Conservation (phyloP, 176 grass and related monocot genomes). For the Olyra latifolia region DNA sequence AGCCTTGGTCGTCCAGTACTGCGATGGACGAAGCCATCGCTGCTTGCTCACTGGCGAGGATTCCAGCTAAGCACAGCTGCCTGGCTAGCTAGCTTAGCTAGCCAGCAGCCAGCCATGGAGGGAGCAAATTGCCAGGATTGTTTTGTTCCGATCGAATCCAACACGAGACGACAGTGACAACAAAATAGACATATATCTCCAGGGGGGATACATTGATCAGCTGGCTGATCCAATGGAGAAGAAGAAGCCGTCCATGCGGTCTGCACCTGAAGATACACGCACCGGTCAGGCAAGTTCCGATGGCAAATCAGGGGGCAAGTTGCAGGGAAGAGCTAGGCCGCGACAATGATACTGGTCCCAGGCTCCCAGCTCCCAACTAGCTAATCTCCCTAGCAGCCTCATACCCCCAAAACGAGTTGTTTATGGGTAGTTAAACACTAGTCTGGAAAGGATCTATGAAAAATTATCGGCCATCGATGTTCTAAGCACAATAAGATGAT, state of each 20-base stretch:
- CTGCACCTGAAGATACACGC: neutral
- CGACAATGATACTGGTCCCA: neutral
- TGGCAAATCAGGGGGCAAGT: neutral
- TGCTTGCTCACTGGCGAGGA: neutral
- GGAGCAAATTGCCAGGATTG: neutral
- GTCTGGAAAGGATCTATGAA: too few relatives aligned
- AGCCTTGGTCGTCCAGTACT: neutral
- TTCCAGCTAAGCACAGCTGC: neutral
- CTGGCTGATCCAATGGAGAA: neutral
- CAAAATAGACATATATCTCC: neutral
- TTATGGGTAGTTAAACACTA: neutral
- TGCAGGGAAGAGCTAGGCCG: neutral
- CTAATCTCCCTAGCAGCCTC: neutral
- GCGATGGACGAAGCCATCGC: neutral
- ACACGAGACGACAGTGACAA: neutral
- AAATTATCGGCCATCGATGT: too few relatives aligned
- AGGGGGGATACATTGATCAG: neutral
- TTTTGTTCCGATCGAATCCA: neutral
- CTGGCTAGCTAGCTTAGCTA: neutral
- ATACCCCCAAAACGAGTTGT: neutral
- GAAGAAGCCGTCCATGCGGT: neutral
- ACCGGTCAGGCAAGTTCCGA: neutral
- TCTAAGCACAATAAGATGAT: too few relatives aligned
- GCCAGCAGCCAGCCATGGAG: neutral
- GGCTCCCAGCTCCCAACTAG: neutral